Conservation (phyloP, 371 early-diverging fungal species). For the Syncephalastrum contaminatum region DNA sequence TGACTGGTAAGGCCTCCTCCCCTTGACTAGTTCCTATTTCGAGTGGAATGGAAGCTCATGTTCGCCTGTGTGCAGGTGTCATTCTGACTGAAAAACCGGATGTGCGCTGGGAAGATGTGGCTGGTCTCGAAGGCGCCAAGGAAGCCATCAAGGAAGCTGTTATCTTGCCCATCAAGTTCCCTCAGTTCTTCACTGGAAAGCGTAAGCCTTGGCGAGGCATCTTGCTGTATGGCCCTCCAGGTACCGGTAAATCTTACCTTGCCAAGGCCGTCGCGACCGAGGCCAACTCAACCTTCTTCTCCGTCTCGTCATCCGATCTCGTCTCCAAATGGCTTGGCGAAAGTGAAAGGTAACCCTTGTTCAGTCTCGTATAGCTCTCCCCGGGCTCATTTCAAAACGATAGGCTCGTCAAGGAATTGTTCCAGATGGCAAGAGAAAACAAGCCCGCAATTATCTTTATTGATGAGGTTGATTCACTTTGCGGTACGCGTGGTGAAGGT, state of each 20-base stretch:
- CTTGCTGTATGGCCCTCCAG: slow-evolving; percentile 97
- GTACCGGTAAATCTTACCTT: slow-evolving; percentile 97
- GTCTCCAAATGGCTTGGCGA: slow-evolving; percentile 99
- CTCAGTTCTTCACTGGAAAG: slow-evolving; percentile 92
- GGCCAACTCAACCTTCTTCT: slow-evolving; percentile 93
- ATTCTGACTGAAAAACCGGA: slow-evolving; percentile 95
- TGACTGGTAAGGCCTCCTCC: slow-evolving; percentile 52
- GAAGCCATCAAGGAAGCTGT: slow-evolving; percentile 98
- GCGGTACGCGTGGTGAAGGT: slow-evolving; percentile 93
- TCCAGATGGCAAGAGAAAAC: slow-evolving; percentile 91
- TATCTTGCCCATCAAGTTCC: slow-evolving; percentile 96
- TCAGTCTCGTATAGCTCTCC: neutral
- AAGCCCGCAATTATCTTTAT: slow-evolving; percentile 97
- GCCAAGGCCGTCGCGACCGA: slow-evolving; percentile 98
- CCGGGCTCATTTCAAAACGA: neutral
- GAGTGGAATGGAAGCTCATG: neutral
- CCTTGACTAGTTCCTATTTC: neutral
- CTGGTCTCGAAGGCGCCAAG: slow-evolving; percentile 97
- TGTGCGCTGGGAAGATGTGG: slow-evolving; percentile 96
- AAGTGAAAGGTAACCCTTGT: slow-evolving; percentile 69
- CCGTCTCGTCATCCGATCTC: slow-evolving; percentile 93
- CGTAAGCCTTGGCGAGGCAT: slow-evolving; percentile 98
- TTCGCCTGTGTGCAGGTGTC: slow-evolving; percentile 54
- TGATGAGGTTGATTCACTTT: slow-evolving; percentile 98
- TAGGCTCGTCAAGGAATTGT: slow-evolving; percentile 86